Evolutionary conservation across 2,329 filamentous ascomycete species (phyloP), one percentile per base, ranked within the genome.

Genomic region (Penicillium sp.): DNA sequence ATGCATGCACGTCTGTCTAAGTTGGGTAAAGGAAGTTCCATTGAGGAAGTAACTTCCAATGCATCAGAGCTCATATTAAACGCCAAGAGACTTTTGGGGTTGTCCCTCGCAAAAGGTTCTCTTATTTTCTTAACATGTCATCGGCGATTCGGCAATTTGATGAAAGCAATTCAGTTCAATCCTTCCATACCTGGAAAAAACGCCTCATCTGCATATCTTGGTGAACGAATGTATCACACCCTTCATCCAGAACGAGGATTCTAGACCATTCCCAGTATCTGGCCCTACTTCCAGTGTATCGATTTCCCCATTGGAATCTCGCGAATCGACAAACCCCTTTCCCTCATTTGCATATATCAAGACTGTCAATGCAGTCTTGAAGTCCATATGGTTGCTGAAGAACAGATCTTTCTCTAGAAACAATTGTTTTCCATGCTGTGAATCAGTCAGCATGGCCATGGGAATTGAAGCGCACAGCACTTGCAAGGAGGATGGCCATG

Each of bases 331-430:
- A 27, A 36, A 44, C 13, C 50, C 41, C 9, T 12, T 53, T 12
- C 50, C 29, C 1, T 51, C 23, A 9, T 44, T 41, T 53, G 41
- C 41, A n/a, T 27, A 36, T 35, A 53, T 53, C 41, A 44, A 35
- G 10, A 53, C 38, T 19, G 50, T 41, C 10, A 41, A n/a, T 15
- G 50, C 50, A 19, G 39, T 53, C 19, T 44, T 43, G 19, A n/a
- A 51, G 36, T 43, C 25, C 19, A 42, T 49, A 44, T 39, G 29
- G 55, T 45, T 38, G 31, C 31, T 29, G 21, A 53, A 53, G 13
- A 35, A 45, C 31, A 27, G 6, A 35, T 53, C 51, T 35, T 65
- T 65, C 49, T 48, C 42, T 61, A 72, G 72, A 66, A 70, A 45
- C 15, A 53, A 33, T 36, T 53, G 29, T n/a, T 41, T 31, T 29